Evolutionary conservation across 2,329 filamentous ascomycete species (phyloP).

Genomic region (Apiospora aurea): DNA sequence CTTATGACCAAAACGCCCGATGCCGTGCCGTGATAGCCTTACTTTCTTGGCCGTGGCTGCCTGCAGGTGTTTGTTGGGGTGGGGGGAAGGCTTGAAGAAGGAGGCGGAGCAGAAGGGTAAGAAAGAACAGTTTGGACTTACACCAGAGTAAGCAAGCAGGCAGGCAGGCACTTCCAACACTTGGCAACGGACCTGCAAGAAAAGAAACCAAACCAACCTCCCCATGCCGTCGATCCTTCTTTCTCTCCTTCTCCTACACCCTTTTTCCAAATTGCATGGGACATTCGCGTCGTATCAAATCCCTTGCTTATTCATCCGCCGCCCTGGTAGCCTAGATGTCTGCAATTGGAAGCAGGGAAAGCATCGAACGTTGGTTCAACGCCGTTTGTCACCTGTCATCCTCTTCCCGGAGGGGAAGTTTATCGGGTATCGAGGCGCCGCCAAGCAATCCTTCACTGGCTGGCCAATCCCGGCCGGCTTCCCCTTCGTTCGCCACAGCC

Average conservation of each 20-base stretch:
- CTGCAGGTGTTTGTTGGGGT: not conserved
- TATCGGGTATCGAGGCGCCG: not conserved
- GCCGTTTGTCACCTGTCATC: not conserved
- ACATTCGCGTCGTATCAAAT: not conserved
- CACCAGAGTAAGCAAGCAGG: not conserved
- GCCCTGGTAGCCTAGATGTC: not conserved
- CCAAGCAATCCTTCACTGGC: not conserved
- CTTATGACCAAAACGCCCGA: not conserved
- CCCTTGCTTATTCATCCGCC: not conserved
- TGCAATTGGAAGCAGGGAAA: not conserved
- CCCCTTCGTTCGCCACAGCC: not conserved
- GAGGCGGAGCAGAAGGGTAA: not conserved
- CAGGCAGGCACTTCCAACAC: not conserved
- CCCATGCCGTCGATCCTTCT: not conserved
- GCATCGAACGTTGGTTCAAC: not conserved
- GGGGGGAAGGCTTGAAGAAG: not conserved
- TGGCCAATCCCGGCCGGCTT: not conserved
- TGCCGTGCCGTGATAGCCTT: not conserved
- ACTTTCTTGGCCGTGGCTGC: not conserved
- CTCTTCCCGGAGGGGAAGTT: not conserved
- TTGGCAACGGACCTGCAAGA: not conserved
- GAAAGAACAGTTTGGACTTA: not conserved
- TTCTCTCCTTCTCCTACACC: not conserved
- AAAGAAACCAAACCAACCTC: not conserved
- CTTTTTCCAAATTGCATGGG: not conserved